These are phyloP conservation scores for Digitaria exilis DNA, from an alignment of 202 grass and related monocot genomes.

Conservation along the genomic window DNA sequence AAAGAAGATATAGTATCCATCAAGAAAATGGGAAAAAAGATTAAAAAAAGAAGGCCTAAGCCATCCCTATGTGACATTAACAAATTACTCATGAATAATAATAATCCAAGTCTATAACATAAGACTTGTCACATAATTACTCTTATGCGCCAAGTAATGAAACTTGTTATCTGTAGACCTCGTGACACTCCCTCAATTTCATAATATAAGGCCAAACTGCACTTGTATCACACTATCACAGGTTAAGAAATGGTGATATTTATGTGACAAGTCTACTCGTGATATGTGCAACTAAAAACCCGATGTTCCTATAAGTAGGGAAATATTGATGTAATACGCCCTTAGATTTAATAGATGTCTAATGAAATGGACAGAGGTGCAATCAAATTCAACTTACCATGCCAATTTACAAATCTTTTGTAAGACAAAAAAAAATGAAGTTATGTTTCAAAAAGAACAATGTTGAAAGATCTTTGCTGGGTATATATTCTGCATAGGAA, in stretches of 20 bases:
- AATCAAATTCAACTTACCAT: slow-evolving; percentile 8
- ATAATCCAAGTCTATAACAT: not conserved
- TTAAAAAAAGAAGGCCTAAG: not conserved
- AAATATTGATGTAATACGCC: not conserved
- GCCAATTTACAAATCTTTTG: not conserved
- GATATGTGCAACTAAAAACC: slow-evolving; percentile 4
- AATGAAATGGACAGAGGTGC: not conserved
- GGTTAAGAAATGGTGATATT: not conserved
- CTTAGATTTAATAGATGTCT: not conserved
- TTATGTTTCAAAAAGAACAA: not conserved
- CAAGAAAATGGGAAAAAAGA: no score
- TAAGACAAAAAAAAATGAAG: not conserved
- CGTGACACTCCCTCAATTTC: not conserved
- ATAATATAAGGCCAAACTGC: not conserved
- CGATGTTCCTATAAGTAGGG: not conserved
- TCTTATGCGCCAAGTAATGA: not conserved
- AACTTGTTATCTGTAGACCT: not conserved
- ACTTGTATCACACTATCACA: not conserved
- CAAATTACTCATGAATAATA: not conserved
- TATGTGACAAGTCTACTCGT: not conserved
- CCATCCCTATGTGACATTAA: not conserved
- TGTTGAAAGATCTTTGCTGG: not conserved
- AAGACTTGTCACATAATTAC: not conserved
- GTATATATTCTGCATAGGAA: not conserved
- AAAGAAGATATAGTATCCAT: not conserved